These are phyloP conservation scores for Clarireedia monteithiana DNA, from an alignment of 2,329 filamentous ascomycete species.

Conservation along the genomic window DNA sequence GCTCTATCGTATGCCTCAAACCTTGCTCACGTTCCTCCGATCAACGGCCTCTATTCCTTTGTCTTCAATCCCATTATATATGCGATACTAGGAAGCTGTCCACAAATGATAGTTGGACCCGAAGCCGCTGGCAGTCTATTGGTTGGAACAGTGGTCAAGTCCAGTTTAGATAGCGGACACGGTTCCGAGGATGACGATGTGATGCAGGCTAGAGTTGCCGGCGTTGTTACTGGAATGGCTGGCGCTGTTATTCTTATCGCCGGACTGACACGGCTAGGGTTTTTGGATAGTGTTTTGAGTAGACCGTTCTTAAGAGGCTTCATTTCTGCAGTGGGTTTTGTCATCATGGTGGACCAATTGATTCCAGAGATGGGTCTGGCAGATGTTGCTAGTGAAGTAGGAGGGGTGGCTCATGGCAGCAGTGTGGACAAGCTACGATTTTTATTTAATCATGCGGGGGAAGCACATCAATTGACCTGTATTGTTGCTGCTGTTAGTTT, in stretches of 20 bases:
- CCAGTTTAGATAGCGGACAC: slow-evolving; percentile 62
- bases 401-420: slow-evolving; percentile 71
- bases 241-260: slow-evolving; percentile 84
- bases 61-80: slow-evolving; percentile 90
- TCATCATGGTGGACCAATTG: slow-evolving; percentile 91
- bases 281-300: slow-evolving; percentile 89
- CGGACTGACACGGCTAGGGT: slow-evolving; percentile 78
- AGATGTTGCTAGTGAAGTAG: slow-evolving; percentile 50
- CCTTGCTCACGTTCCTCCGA: slow-evolving; percentile 83
- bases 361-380: slow-evolving; percentile 82
- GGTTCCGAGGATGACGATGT: slow-evolving; percentile 55
- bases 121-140: slow-evolving; percentile 90
- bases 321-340: slow-evolving; percentile 93
- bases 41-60: slow-evolving; percentile 91
- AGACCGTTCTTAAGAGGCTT: slow-evolving; percentile 89
- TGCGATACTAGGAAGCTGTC: slow-evolving; percentile 82
- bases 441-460: slow-evolving; percentile 56
- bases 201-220: slow-evolving; percentile 74
- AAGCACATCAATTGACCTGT: slow-evolving; percentile 68
- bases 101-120: slow-evolving; percentile 88
- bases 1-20: slow-evolving; percentile 88
- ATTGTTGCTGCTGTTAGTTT: slow-evolving; percentile 75
- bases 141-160: slow-evolving; percentile 77
- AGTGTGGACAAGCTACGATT: slow-evolving; percentile 82
- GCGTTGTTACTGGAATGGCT: slow-evolving; percentile 79